These are phyloP conservation scores for Anisodus acutangulus DNA, from an alignment of 257 asterid genomes.

Conservation along the genomic window DNA sequence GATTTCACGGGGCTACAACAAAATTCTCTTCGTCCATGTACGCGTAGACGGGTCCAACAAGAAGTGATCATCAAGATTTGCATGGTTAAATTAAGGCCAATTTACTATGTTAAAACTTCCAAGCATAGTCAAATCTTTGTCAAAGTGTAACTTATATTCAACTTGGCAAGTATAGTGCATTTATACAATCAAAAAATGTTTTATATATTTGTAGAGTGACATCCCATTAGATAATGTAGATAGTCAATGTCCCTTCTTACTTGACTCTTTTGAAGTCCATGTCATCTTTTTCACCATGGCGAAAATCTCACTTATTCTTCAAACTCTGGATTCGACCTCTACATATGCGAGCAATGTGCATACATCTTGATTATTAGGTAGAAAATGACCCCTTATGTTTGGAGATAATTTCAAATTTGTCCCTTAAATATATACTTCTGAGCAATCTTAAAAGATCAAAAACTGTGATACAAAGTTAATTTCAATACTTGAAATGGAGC, in stretches of 20 bases:
- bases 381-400: neutral
- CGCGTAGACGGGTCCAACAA: slow-evolving; percentile 43
- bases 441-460: neutral
- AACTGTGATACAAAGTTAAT: too few relatives aligned
- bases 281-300: too few relatives aligned
- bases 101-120: neutral
- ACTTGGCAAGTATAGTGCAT: neutral
- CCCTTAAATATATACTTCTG: neutral
- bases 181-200: neutral
- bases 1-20: slow-evolving; percentile 70
- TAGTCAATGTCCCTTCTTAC: too few relatives aligned
- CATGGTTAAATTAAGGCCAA: neutral
- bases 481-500: too few relatives aligned
- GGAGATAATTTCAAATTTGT: neutral
- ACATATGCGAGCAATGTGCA: too few relatives aligned
- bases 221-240: neutral
- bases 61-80: slow-evolving; percentile 15
- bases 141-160: neutral
- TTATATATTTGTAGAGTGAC: neutral
- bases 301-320: too few relatives aligned
- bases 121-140: neutral
- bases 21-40: slow-evolving; percentile 71
- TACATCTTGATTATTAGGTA: neutral
- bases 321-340: too few relatives aligned
- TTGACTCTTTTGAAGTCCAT: too few relatives aligned